These are phyloP conservation scores for Rubus idaeus DNA, from an alignment of 306 rosid genomes.

Conservation along the genomic window DNA sequence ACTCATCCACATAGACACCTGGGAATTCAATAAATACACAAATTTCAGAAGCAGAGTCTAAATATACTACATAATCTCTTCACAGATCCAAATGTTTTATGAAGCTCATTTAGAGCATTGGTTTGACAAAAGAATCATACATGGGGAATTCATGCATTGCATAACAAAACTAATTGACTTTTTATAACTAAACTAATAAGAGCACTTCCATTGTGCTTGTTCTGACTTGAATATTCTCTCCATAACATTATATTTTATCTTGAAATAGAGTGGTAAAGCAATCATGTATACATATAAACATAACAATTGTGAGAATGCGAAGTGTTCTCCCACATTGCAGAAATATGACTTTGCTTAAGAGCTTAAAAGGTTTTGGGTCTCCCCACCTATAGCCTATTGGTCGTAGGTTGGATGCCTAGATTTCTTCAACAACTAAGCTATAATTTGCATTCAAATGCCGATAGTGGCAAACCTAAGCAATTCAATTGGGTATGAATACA, in stretches of 20 bases:
- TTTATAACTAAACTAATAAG: not conserved
- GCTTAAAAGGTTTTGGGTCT: not conserved
- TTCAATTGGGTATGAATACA: not conserved
- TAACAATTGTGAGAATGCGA: not conserved
- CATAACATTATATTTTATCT: not conserved
- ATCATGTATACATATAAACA: not conserved
- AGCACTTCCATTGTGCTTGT: not conserved
- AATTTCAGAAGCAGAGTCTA: not conserved
- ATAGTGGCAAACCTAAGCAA: not conserved
- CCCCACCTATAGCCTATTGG: not conserved
- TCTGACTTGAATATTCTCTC: not conserved
- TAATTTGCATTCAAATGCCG: not conserved
- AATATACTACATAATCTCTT: not conserved
- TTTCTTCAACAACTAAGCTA: not conserved
- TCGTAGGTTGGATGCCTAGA: not conserved
- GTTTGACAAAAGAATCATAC: not conserved
- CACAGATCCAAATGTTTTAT: not conserved
- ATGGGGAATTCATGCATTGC: not conserved
- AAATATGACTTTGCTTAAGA: not conserved
- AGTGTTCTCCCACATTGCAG: not conserved
- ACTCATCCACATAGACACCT: conserved; percentile 31
- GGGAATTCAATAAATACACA: not conserved
- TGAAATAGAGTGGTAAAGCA: not conserved
- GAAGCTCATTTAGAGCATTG: not conserved
- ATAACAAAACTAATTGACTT: not conserved